Percentiles rank a stretch among this genome's conserved stretches.
Conservation (phyloP, 805 yeast genomes). For the Saccharomycopsis amapae region DNA sequence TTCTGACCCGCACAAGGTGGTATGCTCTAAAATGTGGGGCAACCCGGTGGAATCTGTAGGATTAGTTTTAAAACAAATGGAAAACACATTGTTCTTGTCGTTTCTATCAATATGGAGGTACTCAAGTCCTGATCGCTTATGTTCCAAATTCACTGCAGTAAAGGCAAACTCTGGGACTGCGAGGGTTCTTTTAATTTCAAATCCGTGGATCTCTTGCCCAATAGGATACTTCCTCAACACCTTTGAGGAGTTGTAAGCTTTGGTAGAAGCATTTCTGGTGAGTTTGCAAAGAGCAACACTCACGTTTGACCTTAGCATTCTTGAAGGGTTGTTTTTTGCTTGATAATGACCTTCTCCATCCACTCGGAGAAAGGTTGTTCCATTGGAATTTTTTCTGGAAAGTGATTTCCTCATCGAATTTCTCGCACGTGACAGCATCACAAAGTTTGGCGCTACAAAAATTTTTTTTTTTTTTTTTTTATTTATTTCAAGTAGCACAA, state of each 20-base stretch:
- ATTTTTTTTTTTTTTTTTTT: no score
- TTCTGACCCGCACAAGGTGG: conserved; percentile 88
- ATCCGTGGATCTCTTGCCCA: conserved; percentile 61
- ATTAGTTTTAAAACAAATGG: conserved; percentile 84
- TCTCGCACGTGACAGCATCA: no score
- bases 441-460: no score
- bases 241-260: conserved; percentile 28
- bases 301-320: no score
- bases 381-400: no score
- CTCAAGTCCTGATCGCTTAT: conserved; percentile 61
- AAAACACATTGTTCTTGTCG: conserved; percentile 82
- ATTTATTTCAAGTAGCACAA: no score
- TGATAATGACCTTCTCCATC: no score
- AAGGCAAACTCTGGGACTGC: conserved; percentile 78
- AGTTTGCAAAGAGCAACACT: no score
- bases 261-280: conserved; percentile 1
- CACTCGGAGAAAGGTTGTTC: no score
- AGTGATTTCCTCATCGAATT: no score
- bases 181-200: conserved; percentile 51
- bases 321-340: no score
- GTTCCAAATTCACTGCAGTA: conserved; percentile 68
- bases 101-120: conserved; percentile 82
- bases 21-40: conserved; percentile 94
- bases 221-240: conserved; percentile 50
- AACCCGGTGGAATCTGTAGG: conserved; percentile 95